Percentiles rank a stretch among this genome's conserved stretches.
phyloP scores from a whole-genome alignment of 352 stramenopile genomes.

The Paralagenidium karlingii region DNA sequence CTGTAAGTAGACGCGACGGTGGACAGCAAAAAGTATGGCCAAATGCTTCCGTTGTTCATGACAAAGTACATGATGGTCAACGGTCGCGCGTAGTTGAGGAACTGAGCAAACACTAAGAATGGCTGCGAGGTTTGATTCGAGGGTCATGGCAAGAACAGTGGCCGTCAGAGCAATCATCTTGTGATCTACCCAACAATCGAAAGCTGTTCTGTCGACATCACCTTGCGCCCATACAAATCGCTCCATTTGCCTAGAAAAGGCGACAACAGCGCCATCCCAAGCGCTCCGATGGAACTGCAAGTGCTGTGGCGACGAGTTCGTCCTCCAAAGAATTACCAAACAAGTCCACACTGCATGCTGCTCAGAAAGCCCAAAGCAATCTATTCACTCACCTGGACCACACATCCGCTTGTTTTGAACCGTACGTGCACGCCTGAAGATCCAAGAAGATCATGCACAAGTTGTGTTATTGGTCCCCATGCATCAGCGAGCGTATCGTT shows the following conservation, averaged over 20 bases:
- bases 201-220: slow-evolving; percentile 11
- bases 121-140: too few species aligned
- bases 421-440: slow-evolving; percentile 30
- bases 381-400: slow-evolving; percentile 53
- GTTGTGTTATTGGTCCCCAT: too few species aligned
- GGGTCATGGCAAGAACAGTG: too few species aligned
- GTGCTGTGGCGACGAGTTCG: too few species aligned
- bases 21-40: slow-evolving; percentile 38
- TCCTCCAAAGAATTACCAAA: too few species aligned
- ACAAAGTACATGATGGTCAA: slow-evolving; percentile 66
- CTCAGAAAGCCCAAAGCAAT: too few species aligned
- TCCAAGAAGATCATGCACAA: too few species aligned
- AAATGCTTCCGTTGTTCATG: slow-evolving; percentile 32
- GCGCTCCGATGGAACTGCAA: slow-evolving; percentile 28
- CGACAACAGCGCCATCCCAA: slow-evolving; percentile 48
- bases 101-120: slow-evolving; percentile 53
- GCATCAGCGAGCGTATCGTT: too few species aligned
- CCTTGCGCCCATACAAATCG: slow-evolving; percentile 66
- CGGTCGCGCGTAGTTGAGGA: slow-evolving; percentile 34
- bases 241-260: slow-evolving; percentile 57
- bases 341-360: too few species aligned
- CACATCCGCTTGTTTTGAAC: slow-evolving; percentile 57
- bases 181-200: neutral
- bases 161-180: neutral
- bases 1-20: slow-evolving; percentile 41